phyloP scores from a whole-genome alignment of 345 rosid species.

The Salix udensis region DNA sequence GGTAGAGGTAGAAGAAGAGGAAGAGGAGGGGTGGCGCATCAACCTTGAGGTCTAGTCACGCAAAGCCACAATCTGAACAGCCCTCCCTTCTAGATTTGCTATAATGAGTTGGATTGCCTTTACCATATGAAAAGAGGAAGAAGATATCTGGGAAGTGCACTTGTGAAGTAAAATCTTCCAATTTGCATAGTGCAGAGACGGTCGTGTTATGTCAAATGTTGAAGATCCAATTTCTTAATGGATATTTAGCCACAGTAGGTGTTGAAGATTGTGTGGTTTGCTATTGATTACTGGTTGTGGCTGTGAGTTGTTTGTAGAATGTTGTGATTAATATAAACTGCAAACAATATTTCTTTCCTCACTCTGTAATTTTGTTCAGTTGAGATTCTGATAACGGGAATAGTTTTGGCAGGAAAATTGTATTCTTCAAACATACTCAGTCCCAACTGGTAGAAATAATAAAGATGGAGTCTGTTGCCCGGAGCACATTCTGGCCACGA shows the following conservation, averaged over 20 bases:
- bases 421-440: background rate
- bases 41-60: conserved; percentile 35
- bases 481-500: background rate
- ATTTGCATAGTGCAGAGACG: no score
- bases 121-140: background rate
- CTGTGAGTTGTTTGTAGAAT: background rate
- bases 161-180: background rate
- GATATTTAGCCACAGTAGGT: background rate
- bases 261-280: background rate
- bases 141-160: background rate
- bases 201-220: no score
- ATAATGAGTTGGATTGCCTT: conserved; percentile 15
- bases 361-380: background rate
- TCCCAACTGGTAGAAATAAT: background rate
- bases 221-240: background rate
- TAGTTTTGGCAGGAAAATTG: background rate
- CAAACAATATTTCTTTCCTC: background rate
- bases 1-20: conserved; percentile 78
- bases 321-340: background rate
- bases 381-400: background rate
- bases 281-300: background rate
- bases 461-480: background rate
- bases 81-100: conserved; percentile 75
- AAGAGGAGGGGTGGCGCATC: conserved; percentile 47
- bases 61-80: conserved; percentile 47